Evolutionary conservation across 2,329 filamentous ascomycete species (phyloP).

Genomic region (Talaromyces albobiverticillius): DNA sequence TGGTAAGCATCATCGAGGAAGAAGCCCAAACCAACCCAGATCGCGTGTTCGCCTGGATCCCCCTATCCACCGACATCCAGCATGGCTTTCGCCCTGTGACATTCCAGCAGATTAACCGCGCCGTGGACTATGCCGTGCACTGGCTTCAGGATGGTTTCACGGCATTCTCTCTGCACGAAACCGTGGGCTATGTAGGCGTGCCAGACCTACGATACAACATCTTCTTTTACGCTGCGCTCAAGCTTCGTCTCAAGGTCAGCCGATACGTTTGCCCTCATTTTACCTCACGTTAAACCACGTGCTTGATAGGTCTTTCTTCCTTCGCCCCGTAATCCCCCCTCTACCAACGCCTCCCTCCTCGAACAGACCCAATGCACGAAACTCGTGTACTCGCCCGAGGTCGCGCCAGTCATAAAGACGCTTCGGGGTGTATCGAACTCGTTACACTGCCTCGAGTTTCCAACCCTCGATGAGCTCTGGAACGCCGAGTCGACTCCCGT

Average conservation of each 20-base stretch:
- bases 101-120: not conserved
- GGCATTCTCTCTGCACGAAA: not conserved
- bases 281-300: not conserved
- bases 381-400: not conserved
- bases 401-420: not conserved
- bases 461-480: not conserved
- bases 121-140: not conserved
- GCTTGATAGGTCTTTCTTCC: constrained; percentile 6
- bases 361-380: constrained; percentile 6
- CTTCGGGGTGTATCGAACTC: not conserved
- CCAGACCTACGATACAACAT: constrained; percentile 7
- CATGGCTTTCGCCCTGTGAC: constrained; percentile 5
- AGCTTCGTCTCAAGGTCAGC: constrained; percentile 7
- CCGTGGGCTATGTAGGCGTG: constrained; percentile 3
- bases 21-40: not conserved
- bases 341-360: constrained; percentile 1
- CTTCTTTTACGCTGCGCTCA: constrained; percentile 6
- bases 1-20: constrained; percentile 2
- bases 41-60: not conserved
- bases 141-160: constrained; percentile 3
- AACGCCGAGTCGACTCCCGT: not conserved
- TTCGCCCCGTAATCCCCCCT: constrained; percentile 1
- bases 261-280: no score
- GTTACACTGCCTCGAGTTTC: not conserved
- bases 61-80: not conserved